Conservation (phyloP, 768 basidiomycete species). For the Amanita thiersii region DNA sequence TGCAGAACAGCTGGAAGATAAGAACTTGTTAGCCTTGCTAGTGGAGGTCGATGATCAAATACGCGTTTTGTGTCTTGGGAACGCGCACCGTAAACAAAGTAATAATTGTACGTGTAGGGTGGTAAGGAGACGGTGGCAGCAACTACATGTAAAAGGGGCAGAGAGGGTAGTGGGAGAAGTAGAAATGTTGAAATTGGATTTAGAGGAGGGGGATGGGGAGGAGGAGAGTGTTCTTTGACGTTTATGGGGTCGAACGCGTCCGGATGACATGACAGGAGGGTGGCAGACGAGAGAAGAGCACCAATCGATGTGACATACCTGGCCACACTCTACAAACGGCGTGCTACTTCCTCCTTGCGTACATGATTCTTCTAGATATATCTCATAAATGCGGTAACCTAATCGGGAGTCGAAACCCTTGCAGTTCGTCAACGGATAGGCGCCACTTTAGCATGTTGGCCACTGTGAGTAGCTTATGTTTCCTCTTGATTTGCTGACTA, state of each 20-base stretch:
- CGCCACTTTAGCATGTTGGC: constrained; percentile 94
- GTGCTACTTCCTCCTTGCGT: constrained; percentile 1
- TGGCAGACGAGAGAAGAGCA: too few species aligned
- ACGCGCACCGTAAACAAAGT: constrained; percentile 10
- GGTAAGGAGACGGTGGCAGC: constrained; percentile 13
- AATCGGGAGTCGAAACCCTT: constrained; percentile 11
- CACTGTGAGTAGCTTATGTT: constrained; percentile 28
- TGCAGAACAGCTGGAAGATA: constrained; percentile 25
- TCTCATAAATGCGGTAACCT: constrained; percentile 2
- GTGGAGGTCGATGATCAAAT: neutral
- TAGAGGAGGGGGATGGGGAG: neutral
- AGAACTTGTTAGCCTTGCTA: neutral
- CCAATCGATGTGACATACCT: constrained; percentile 2
- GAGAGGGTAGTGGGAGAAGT: neutral
- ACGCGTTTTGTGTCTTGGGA: neutral
- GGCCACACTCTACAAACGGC: neutral
- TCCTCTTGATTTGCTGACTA: neutral
- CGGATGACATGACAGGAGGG: constrained; percentile 6
- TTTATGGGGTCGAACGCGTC: constrained; percentile 6
- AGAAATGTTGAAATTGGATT: neutral
- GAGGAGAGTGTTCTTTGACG: constrained; percentile 3
- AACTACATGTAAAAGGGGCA: constrained; percentile 10
- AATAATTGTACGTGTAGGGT: neutral
- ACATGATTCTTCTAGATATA: too few species aligned
- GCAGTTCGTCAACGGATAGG: constrained; percentile 12